phyloP scores from a whole-genome alignment of 441 rosid genomes.

The Euphorbia celastroides region DNA sequence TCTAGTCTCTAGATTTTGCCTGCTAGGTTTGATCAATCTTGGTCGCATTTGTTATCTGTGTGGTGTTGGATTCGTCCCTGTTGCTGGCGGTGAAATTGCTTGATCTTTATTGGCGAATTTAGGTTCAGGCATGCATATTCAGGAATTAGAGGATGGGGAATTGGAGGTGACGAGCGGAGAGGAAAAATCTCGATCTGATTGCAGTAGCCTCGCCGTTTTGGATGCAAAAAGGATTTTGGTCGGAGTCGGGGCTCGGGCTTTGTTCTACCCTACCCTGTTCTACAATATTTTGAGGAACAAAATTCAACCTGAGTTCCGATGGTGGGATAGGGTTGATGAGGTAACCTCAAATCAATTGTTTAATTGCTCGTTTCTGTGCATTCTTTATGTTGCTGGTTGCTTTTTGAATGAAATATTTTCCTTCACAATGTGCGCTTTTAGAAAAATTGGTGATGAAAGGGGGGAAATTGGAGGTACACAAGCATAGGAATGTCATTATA shows the following conservation, averaged over 20 bases:
- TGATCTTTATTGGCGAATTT: not conserved
- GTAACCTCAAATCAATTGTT: constrained; percentile 10
- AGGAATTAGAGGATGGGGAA: constrained; percentile 39
- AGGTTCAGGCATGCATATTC: constrained; percentile 31
- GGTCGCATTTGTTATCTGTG: not conserved
- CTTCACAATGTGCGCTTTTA: not conserved
- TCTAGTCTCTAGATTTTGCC: not conserved
- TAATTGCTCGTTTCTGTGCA: not conserved
- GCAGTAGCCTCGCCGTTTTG: constrained; percentile 16
- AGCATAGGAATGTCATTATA: not conserved
- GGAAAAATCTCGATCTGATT: constrained; percentile 13
- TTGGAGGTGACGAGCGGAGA: constrained; percentile 10
- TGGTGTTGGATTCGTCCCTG: not conserved
- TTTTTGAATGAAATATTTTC: not conserved
- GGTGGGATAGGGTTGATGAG: constrained; percentile 63
- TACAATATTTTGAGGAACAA: constrained; percentile 50
- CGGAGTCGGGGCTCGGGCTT: constrained; percentile 53
- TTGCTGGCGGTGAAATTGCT: not conserved
- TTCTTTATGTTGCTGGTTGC: not conserved
- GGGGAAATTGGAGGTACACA: not conserved
- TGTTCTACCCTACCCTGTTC: constrained; percentile 54
- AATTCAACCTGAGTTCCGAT: constrained; percentile 48
- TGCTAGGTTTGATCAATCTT: not conserved
- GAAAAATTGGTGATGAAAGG: not conserved
- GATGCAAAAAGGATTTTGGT: constrained; percentile 42